Evolutionary conservation across 2,329 filamentous ascomycete species (phyloP).

Genomic region (Pseudogymnoascus sp.): DNA sequence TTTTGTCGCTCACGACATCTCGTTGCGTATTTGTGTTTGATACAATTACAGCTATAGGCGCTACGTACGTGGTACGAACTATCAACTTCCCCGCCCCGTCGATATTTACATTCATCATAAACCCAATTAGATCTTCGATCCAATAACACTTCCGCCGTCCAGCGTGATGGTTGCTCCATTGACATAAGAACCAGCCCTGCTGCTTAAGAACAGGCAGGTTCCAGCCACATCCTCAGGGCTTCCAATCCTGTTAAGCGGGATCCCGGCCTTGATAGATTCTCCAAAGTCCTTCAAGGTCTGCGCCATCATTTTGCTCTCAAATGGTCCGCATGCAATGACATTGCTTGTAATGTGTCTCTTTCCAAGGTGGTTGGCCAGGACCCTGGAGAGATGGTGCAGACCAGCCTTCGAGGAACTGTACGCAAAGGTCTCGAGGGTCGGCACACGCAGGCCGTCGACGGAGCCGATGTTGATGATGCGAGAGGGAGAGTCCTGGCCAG

Average conservation of each 20-base stretch:
- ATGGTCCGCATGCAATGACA: slow-evolving; percentile 65
- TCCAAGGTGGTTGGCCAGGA: slow-evolving; percentile 57
- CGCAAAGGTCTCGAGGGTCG: slow-evolving; percentile 52
- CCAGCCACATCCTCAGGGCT: slow-evolving; percentile 64
- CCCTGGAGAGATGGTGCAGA: slow-evolving; percentile 56
- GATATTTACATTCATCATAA: slow-evolving; percentile 4
- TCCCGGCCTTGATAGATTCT: slow-evolving; percentile 49
- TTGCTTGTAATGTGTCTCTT: slow-evolving; percentile 58
- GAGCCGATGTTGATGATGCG: slow-evolving; percentile 60
- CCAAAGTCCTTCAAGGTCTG: slow-evolving; percentile 56
- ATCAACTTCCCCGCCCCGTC: not conserved
- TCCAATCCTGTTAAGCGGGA: slow-evolving; percentile 63
- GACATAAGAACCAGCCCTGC: slow-evolving; percentile 59
- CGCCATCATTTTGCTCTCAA: slow-evolving; percentile 68
- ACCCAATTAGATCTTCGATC: slow-evolving; percentile 39
- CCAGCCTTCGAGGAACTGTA: slow-evolving; percentile 60
- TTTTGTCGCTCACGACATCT: not conserved
- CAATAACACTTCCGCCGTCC: slow-evolving; percentile 50
- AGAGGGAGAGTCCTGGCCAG: slow-evolving; percentile 39
- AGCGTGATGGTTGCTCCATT: slow-evolving; percentile 60
- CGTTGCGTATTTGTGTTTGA: not conserved
- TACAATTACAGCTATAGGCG: not conserved
- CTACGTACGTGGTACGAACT: not conserved
- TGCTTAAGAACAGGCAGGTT: slow-evolving; percentile 63
- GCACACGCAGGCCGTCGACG: slow-evolving; percentile 57